Evolutionary conservation across 768 basidiomycete species (phyloP), one percentile per base, ranked within the genome.

Genomic region (Boletus rubescentipes): DNA sequence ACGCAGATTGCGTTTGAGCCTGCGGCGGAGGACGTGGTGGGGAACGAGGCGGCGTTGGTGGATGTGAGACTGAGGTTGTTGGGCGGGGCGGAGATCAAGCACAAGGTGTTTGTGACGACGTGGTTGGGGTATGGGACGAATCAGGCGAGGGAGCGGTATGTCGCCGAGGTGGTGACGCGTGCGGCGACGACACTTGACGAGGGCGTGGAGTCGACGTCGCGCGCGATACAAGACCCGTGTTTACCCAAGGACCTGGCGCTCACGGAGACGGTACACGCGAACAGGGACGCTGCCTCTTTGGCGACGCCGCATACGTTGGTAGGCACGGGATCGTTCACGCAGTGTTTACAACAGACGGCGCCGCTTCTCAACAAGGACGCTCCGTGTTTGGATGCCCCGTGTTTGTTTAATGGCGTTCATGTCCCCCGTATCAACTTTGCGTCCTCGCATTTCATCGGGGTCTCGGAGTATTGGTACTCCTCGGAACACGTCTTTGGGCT

Each of bases 121-220:
- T 98, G 97, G 97, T 74, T 99, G 23, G 97, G 97, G 11, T 99
- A 96, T 67, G 97, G 97, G 12, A 98, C 97, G 31, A 98, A 98
- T 62, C 87, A 93, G 71, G 96, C 93, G n/a, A 73, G 96, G 63
- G 91, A 96, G 67, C 84, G 96, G 48, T 98, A 98, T 71, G 83
- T 95, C 32, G 84, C 87, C 9, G 74, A 83, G 54, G 76, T 80
- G 26, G 77, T 95, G 55, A 69, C 74, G 53, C 76, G 82, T 21
- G 83, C 82, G 71, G 83, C 88, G 58, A 54, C 60, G 41, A n/a
- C n/a, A n/a, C 43, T 61, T 31, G 61, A 62, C 32, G 61, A 61
- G 8, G 56, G 58, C 2, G 48, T 51, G 40, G 60, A 51, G 2
- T 26, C 26, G 26, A n/a, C n/a, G n/a, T 48, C 50, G 18, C 72